Conservation (phyloP, 1,284 basidiomycete species). For the Heterobasidion occidentale region DNA sequence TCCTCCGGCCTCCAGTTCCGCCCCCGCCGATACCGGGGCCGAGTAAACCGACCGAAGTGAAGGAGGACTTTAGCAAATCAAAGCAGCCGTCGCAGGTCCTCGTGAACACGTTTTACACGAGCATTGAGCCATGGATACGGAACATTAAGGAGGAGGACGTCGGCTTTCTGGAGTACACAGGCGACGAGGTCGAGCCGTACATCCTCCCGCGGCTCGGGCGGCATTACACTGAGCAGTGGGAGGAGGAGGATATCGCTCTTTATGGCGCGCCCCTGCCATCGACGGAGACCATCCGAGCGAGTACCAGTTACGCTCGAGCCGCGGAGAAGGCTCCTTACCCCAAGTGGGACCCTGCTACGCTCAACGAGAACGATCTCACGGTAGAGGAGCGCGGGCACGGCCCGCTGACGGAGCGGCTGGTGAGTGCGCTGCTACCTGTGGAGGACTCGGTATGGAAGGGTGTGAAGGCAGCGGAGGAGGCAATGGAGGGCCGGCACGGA, state of each 20-base stretch:
- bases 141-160: slow-evolving; percentile 86
- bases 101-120: slow-evolving; percentile 73
- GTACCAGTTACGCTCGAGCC: slow-evolving; percentile 18
- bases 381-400: slow-evolving; percentile 73
- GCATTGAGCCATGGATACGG: slow-evolving; percentile 81
- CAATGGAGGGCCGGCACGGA: slow-evolving; percentile 74
- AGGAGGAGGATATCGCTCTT: slow-evolving; percentile 75
- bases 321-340: slow-evolving; percentile 36
- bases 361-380: slow-evolving; percentile 54
- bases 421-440: slow-evolving; percentile 70
- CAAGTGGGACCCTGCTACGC: slow-evolving; percentile 68
- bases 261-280: slow-evolving; percentile 35
- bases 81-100: slow-evolving; percentile 66
- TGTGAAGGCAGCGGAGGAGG: slow-evolving; percentile 71
- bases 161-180: slow-evolving; percentile 82
- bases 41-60: slow-evolving; percentile 73
- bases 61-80: slow-evolving; percentile 79
- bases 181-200: slow-evolving; percentile 82
- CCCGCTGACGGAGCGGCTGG: slow-evolving; percentile 72
- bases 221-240: slow-evolving; percentile 89
- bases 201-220: slow-evolving; percentile 82
- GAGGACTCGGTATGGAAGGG: slow-evolving; percentile 63
- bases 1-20: slow-evolving; percentile 58
- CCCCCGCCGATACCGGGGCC: slow-evolving; percentile 70
- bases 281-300: slow-evolving; percentile 26